Base-by-base conservation (phyloP, 768 basidiomycete species). In the Pleurotus tuber-regium region DNA sequence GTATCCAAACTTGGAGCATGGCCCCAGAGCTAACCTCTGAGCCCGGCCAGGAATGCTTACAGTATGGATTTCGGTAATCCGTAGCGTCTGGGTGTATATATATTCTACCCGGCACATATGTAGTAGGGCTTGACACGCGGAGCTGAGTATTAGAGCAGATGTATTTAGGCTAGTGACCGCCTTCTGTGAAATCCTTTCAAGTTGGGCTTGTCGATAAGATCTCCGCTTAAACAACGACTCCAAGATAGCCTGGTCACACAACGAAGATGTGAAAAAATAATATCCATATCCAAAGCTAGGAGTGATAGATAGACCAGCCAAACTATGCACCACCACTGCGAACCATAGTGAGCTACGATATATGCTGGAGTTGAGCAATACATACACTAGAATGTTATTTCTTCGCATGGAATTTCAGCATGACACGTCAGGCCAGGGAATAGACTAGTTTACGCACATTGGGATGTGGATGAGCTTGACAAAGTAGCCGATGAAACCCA, bases 401-500 rank as follows among this genome's bases (percentile, higher is more conserved):
- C 93, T 96, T 62, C 11, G 46, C 51, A 50, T 25, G 26, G 35
- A 18, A 38, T 5, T 43, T 58, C 19, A 59, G 59, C 63, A 47
- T 26, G 41, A 33, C n/a, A 44, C 7, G 39, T 39, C 10, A n/a
- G n/a, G n/a, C n/a, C n/a, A n/a, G n/a, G n/a, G n/a, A n/a, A n/a
- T n/a, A n/a, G n/a, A n/a, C n/a, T n/a, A n/a, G 14, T 53, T 30
- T 25, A 83, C 94, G 74, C 60, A 96, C 94, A 97, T 96, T 61
- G 95, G 94, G 70, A 96, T 97, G 71, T 98, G 94, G 61, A 98
- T 94, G 58, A 98, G 84, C 71, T 98, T 98, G 59, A 97, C 95
- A 65, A 98, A 88, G 76, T 96, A 99, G 12, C 97, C 97, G 67
- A 99, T 94, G 79, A 98, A 96, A 12, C 97, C 97, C 95, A 98